These are phyloP conservation scores for Metrosideros polymorpha DNA, from an alignment of 441 rosid species.

Conservation along the genomic window DNA sequence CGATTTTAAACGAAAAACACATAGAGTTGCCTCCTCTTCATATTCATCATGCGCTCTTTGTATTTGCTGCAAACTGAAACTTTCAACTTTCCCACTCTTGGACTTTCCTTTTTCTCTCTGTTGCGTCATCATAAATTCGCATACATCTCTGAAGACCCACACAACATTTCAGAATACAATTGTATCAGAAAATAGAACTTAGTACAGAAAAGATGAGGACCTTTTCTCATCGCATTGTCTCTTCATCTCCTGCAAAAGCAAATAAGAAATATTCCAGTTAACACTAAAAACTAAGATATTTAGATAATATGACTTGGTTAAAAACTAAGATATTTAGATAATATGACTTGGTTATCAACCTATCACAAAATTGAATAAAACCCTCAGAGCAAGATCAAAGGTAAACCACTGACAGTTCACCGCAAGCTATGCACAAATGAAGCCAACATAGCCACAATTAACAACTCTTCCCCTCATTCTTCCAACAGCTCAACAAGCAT, in stretches of 20 bases:
- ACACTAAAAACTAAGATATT: neutral
- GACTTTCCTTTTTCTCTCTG: slow-evolving; percentile 78
- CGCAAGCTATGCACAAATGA: neutral
- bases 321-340: neutral
- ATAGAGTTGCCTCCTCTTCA: slow-evolving; percentile 77
- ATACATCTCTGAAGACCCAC: slow-evolving; percentile 53
- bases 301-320: neutral
- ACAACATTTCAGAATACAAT: slow-evolving; percentile 12
- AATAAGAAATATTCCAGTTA: slow-evolving; percentile 11
- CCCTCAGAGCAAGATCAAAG: neutral
- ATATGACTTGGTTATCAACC: neutral
- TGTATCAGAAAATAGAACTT: slow-evolving; percentile 4
- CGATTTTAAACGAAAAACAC: slow-evolving; percentile 83
- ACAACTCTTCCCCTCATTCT: neutral
- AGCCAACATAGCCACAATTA: neutral
- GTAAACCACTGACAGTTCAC: neutral
- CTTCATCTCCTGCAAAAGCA: slow-evolving; percentile 85
- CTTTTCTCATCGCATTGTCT: slow-evolving; percentile 96
- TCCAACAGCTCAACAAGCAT: neutral
- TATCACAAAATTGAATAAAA: neutral
- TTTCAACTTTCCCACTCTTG: slow-evolving; percentile 69
- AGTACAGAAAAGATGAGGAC: slow-evolving; percentile 21
- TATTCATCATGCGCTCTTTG: slow-evolving; percentile 71
- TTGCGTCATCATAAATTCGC: slow-evolving; percentile 69
- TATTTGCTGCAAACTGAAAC: slow-evolving; percentile 40